phyloP scores from a whole-genome alignment of 192 early-diverging fungal species.

The Borealophlyctis nickersoniae region DNA sequence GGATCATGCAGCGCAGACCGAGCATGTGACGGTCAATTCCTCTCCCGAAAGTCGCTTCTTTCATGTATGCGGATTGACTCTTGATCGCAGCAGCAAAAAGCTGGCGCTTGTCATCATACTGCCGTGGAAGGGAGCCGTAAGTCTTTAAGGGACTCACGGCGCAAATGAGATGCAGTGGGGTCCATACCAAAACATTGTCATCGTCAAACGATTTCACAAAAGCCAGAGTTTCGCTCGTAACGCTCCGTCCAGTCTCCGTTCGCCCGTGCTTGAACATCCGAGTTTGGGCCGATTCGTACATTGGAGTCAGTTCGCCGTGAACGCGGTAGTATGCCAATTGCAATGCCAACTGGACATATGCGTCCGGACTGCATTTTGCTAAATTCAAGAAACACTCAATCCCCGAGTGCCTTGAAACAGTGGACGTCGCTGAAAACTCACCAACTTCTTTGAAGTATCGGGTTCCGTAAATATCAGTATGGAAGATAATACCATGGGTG shows the following conservation, averaged over 20 bases:
- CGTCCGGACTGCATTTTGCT: conserved; percentile 81
- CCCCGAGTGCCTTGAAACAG: no score
- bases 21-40: conserved; percentile 85
- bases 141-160: no score
- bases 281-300: conserved; percentile 54
- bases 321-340: conserved; percentile 80
- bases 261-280: conserved; percentile 70
- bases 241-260: conserved; percentile 88
- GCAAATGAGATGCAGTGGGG: no score
- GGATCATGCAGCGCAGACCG: conserved; percentile 61
- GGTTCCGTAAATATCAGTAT: conserved; percentile 73
- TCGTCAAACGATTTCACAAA: conserved; percentile 77
- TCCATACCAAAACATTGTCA: conserved; percentile 50
- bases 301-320: conserved; percentile 32
- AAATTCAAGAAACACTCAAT: no score
- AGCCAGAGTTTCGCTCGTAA: conserved; percentile 69
- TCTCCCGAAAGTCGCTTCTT: conserved; percentile 67
- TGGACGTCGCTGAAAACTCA: conserved; percentile 23
- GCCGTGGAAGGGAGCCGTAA: not conserved
- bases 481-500: conserved; percentile 67
- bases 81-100: conserved; percentile 42
- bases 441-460: conserved; percentile 78
- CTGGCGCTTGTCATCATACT: conserved; percentile 46
- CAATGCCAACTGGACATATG: conserved; percentile 85
- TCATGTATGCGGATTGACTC: conserved; percentile 72